Percentiles rank a stretch among this genome's conserved stretches.
These are phyloP conservation scores for Neolentinus lepideus DNA, from an alignment of 1,284 basidiomycete species.

Conservation along the genomic window DNA sequence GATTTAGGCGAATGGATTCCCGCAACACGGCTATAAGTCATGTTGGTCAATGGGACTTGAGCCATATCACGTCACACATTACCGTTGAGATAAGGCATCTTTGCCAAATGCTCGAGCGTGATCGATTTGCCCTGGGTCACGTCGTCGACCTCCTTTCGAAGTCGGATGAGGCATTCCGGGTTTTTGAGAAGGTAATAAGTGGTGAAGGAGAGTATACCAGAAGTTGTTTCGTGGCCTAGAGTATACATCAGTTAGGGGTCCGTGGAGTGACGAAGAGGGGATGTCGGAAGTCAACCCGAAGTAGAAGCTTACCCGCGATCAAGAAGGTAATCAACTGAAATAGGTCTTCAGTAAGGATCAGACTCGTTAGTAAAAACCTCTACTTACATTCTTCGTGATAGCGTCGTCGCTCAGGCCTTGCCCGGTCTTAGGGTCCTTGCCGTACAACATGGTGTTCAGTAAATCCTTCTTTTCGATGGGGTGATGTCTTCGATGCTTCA, in stretches of 20 bases:
- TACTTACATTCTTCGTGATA: constrained; percentile 35
- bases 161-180: constrained; percentile 33
- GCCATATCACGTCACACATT: no score
- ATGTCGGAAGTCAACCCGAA: background rate
- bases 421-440: constrained; percentile 42
- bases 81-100: constrained; percentile 37
- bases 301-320: constrained; percentile 30
- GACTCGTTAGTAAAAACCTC: background rate
- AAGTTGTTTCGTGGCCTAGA: constrained; percentile 41
- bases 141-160: constrained; percentile 38
- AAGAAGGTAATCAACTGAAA: constrained; percentile 42
- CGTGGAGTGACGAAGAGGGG: background rate
- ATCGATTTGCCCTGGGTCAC: constrained; percentile 31
- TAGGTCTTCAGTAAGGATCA: background rate
- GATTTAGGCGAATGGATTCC: constrained; percentile 38
- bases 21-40: constrained; percentile 30
- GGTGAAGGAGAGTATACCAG: constrained; percentile 32
- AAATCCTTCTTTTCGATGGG: constrained; percentile 36
- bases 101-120: constrained; percentile 29
- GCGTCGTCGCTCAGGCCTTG: constrained; percentile 33
- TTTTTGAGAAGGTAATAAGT: constrained; percentile 39
- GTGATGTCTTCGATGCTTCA: constrained; percentile 28
- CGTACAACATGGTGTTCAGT: constrained; percentile 37
- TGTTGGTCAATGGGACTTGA: background rate
- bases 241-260: background rate